Evolutionary conservation across 192 early-diverging fungal genomes (phyloP).

Genomic region (Coemansia sp.): DNA sequence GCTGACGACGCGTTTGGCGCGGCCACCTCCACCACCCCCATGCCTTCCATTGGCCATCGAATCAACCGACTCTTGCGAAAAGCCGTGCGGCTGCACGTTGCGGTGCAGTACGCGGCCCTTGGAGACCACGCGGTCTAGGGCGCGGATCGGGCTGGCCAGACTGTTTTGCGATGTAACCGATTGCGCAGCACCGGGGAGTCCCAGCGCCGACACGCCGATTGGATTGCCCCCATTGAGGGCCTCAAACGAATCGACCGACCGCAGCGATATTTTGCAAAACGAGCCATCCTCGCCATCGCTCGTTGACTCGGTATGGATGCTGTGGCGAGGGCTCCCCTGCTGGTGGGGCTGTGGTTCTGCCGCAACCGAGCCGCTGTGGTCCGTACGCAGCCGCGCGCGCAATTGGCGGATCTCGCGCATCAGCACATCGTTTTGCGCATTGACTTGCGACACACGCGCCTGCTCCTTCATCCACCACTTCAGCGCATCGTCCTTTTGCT

Average conservation of each 20-base stretch:
- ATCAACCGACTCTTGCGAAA: conserved; percentile 29
- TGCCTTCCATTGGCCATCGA: too few relatives aligned
- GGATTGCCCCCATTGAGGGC: conserved; percentile 48
- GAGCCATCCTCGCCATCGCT: conserved; percentile 40
- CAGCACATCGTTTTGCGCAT: conserved; percentile 49
- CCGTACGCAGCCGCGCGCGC: not conserved
- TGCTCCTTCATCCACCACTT: conserved; percentile 50
- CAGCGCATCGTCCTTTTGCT: conserved; percentile 39
- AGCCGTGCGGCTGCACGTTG: conserved; percentile 12
- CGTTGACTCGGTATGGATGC: conserved; percentile 14
- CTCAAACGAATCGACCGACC: conserved; percentile 14
- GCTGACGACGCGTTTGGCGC: conserved; percentile 49
- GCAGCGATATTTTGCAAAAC: conserved; percentile 43
- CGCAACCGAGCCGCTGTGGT: not conserved
- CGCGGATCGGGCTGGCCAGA: conserved; percentile 12
- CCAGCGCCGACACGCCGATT: conserved; percentile 9
- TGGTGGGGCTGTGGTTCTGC: not conserved
- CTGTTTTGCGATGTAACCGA: conserved; percentile 18
- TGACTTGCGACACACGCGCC: conserved; percentile 40
- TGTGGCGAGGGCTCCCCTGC: not conserved
- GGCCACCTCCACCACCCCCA: not conserved
- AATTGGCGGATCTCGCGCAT: conserved; percentile 44
- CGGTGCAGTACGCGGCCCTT: conserved; percentile 41
- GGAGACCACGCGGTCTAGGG: conserved; percentile 34
- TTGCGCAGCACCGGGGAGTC: not conserved